Percentiles rank a stretch among this genome's conserved stretches.
These are phyloP conservation scores for Wallacemonas sp. DNA, from an alignment of 208 protist genomes.

Conservation along the genomic window DNA sequence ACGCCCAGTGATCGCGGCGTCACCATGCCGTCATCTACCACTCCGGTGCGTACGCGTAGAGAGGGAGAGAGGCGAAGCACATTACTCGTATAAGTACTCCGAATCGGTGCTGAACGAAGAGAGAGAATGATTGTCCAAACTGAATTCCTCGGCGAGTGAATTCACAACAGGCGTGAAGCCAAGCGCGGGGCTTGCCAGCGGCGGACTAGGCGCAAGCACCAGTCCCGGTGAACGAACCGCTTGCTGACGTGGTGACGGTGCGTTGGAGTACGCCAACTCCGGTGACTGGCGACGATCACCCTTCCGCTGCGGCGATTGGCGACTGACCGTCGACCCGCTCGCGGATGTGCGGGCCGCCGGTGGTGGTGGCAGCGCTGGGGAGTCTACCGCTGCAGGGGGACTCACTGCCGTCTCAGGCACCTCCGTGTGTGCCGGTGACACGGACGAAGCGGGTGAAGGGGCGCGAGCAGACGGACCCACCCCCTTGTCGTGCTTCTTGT, in stretches of 20 bases:
- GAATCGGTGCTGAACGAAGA: conserved; percentile 28
- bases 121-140: conserved; percentile 49
- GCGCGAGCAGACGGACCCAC: neutral
- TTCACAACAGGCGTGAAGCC: conserved; percentile 56
- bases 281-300: neutral
- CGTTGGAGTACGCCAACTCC: neutral
- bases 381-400: no score
- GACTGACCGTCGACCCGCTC: neutral
- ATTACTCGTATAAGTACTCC: conserved; percentile 49
- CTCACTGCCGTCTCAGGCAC: no score
- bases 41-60: no score
- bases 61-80: neutral
- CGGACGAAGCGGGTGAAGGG: neutral
- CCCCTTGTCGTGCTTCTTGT: conserved; percentile 4
- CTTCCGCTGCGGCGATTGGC: neutral
- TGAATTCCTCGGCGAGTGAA: conserved; percentile 60
- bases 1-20: no score
- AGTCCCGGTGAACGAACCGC: neutral
- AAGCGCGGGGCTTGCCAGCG: conserved; percentile 35
- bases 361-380: neutral
- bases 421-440: neutral
- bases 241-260: neutral
- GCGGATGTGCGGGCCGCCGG: neutral
- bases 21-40: no score
- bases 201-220: conserved; percentile 2